Percentiles rank a stretch among this genome's conserved stretches.
Conservation (phyloP, 257 asterid species). For the Capsicum pubescens region DNA sequence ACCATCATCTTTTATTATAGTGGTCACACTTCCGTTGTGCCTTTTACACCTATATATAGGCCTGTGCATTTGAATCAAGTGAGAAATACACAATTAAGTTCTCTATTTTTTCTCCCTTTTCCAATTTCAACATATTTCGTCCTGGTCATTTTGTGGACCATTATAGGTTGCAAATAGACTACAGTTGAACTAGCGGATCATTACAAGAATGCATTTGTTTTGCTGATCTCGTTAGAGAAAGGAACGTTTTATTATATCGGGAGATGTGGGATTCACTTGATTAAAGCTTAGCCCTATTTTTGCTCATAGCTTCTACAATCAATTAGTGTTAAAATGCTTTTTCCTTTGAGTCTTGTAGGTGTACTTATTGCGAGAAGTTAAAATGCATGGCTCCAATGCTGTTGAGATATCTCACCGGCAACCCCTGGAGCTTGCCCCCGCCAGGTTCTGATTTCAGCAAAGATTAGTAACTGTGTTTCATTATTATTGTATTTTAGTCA, state of each 20-base stretch:
- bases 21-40: neutral
- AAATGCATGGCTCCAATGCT: neutral
- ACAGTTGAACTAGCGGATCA: neutral
- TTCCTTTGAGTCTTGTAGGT: conserved; percentile 21
- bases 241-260: neutral
- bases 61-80: conserved; percentile 3
- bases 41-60: neutral
- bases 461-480: neutral
- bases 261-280: conserved; percentile 8
- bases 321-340: neutral
- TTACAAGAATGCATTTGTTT: conserved; percentile 3
- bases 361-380: neutral
- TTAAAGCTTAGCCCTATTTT: neutral
- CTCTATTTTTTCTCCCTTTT: neutral
- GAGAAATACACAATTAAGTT: neutral
- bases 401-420: neutral
- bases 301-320: neutral
- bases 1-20: neutral
- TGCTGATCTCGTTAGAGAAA: neutral
- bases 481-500: conserved; percentile 28
- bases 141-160: neutral
- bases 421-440: neutral
- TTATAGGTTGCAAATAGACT: neutral
- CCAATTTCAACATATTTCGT: neutral
- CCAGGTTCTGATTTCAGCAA: conserved; percentile 8